phyloP scores from a whole-genome alignment of 805 yeast genomes.

The Sugiyamaella mastotermitis region DNA sequence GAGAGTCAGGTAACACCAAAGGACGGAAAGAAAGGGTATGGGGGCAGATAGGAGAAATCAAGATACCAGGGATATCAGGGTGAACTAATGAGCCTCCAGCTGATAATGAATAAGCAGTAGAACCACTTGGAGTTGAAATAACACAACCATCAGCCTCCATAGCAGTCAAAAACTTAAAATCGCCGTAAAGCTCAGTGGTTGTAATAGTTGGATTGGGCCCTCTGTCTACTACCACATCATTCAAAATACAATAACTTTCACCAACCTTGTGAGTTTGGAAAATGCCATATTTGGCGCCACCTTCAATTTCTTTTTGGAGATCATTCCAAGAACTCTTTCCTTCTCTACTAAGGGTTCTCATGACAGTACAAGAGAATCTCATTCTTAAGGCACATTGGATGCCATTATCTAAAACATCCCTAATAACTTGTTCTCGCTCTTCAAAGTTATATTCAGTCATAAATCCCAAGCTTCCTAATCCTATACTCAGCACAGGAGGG shows the following conservation, averaged over 20 bases:
- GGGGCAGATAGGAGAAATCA: conserved; percentile 92
- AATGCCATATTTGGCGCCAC: conserved; percentile 16
- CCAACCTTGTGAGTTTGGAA: conserved; percentile 27
- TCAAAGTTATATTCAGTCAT: conserved; percentile 62
- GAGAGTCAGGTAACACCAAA: conserved; percentile 80
- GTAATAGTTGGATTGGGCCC: conserved; percentile 49
- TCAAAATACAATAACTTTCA: conserved; percentile 38
- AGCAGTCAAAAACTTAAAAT: conserved; percentile 46
- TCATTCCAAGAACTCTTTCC: conserved; percentile 16
- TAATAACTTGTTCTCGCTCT: conserved; percentile 32
- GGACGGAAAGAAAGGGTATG: conserved; percentile 91
- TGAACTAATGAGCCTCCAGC: conserved; percentile 94
- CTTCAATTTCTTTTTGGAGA: conserved; percentile 25
- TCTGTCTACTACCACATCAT: conserved; percentile 47
- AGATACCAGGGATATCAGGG: conserved; percentile 84
- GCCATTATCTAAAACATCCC: conserved; percentile 36
- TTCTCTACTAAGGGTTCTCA: conserved; percentile 28
- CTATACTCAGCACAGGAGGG: conserved; percentile 87
- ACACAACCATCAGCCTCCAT: conserved; percentile 65
- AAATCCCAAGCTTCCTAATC: conserved; percentile 89
- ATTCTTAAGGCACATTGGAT: conserved; percentile 43
- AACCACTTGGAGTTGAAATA: conserved; percentile 62
- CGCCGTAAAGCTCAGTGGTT: conserved; percentile 45
- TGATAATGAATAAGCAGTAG: conserved; percentile 84
- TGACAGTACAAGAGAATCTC: conserved; percentile 46